Evolutionary conservation across 2,329 filamentous ascomycete genomes (phyloP), one percentile per base, ranked within the genome.

Genomic region (Penicillium sp.): DNA sequence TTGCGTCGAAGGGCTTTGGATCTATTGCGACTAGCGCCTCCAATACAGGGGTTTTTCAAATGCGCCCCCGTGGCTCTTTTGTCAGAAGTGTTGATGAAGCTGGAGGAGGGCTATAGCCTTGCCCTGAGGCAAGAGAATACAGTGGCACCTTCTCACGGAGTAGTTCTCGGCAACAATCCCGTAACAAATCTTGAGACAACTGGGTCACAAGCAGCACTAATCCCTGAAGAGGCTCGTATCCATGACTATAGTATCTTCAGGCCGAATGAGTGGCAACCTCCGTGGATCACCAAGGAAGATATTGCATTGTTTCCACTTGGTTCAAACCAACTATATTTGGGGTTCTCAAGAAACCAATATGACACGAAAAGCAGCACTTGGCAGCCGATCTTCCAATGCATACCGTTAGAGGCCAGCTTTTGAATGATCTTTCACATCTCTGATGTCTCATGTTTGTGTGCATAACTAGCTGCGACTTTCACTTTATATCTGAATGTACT

Each of bases 141-240:
- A n/a, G 16, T 14, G 1, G 2, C 14, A 10, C 16, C 14, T 16
- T 10, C 18, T 11, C 13, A 22, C 3, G 13, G 34, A 13, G 11
- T 16, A 13, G 11, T 16, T 10, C 13, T 13, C 11, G 4, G 9
- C 18, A 35, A 37, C 4, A 26, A 14, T 13, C 29, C 9, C 7
- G 34, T 34, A 16, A 42, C 6, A 10, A 5, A 6, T 18, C n/a
- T 10, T 6, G 16, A 34, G 14, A 9, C 29, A 9, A 14, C 13
- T 8, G 13, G 22, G 8, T 18, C 34, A 22, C 16, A 34, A 20
- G 18, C 50, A 34, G 34, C 11, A 4, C 8, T 48, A 29, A 56
- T 67, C 4, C 63, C 66, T 0, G 59, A 64, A 53, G 64, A 65
- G 35, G 66, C 64, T 14, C 69, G 69, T 4, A 58, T 72, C 22